phyloP scores from a whole-genome alignment of 2,329 filamentous ascomycete genomes.

The Reticulascus tulasneorum region DNA sequence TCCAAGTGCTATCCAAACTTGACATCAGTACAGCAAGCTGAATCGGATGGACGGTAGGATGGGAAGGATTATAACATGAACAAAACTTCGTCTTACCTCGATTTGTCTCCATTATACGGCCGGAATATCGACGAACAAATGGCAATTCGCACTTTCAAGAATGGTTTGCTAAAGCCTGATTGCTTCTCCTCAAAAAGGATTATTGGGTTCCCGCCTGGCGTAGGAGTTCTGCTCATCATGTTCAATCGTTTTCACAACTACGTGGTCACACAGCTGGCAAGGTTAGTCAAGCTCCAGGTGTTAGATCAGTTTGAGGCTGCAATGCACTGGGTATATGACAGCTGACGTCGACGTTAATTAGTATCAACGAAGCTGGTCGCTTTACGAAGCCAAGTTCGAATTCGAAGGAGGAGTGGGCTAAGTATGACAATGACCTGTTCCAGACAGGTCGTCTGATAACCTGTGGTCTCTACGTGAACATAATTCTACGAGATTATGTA shows the following conservation, averaged over 20 bases:
- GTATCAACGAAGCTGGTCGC: constrained; percentile 37
- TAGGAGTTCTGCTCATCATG: constrained; percentile 49
- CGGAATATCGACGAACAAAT: constrained; percentile 47
- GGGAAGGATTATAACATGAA: constrained; percentile 23
- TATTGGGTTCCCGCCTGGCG: constrained; percentile 47
- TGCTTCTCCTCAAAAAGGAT: constrained; percentile 49
- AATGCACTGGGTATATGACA: too few species aligned
- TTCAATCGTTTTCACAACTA: constrained; percentile 37
- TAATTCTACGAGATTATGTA: constrained; percentile 35
- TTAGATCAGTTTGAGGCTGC: constrained; percentile 10
- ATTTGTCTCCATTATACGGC: constrained; percentile 48
- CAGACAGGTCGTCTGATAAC: constrained; percentile 40
- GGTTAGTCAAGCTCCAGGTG: background rate
- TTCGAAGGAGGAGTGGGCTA: constrained; percentile 20
- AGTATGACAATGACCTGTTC: constrained; percentile 35
- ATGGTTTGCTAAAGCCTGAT: constrained; percentile 50
- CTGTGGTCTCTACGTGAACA: constrained; percentile 54
- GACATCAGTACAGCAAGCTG: constrained; percentile 14
- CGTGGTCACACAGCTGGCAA: constrained; percentile 15
- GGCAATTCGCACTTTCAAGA: constrained; percentile 40
- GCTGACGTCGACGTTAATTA: constrained; percentile 6
- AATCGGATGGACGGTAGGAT: constrained; percentile 21
- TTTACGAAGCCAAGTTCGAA: constrained; percentile 21
- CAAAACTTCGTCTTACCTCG: constrained; percentile 41
- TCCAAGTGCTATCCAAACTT: background rate